These are phyloP conservation scores for Colletotrichum camelliae DNA, from an alignment of 2,329 filamentous ascomycete genomes.

Conservation along the genomic window DNA sequence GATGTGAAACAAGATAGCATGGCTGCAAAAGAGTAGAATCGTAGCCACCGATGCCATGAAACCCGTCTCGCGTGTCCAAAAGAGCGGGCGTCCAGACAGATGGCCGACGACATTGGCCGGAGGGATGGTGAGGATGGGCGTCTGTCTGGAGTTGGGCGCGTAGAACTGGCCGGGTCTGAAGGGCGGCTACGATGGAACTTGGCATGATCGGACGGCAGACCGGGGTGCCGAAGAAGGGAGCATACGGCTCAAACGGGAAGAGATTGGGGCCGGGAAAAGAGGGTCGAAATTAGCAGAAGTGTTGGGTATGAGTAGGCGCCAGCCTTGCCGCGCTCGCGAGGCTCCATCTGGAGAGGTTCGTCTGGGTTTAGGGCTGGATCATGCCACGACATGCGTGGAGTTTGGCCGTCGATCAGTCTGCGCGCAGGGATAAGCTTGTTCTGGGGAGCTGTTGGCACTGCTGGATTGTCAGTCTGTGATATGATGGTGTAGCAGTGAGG, in stretches of 20 bases:
- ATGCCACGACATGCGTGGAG: constrained; percentile 6
- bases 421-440: not conserved
- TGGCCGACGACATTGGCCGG: constrained; percentile 58
- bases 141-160: constrained; percentile 55
- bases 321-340: constrained; percentile 28
- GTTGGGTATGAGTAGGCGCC: constrained; percentile 38
- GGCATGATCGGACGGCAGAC: constrained; percentile 19
- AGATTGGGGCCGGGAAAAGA: constrained; percentile 21
- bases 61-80: constrained; percentile 57
- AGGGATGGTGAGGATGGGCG: constrained; percentile 43
- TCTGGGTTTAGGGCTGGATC: constrained; percentile 5
- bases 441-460: not conserved
- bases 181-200: constrained; percentile 23
- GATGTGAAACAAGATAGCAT: constrained; percentile 25
- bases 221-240: constrained; percentile 13
- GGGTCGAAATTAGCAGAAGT: constrained; percentile 35
- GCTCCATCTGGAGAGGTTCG: not conserved
- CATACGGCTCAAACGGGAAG: constrained; percentile 1
- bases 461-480: not conserved
- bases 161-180: constrained; percentile 36
- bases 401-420: not conserved
- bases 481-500: not conserved
- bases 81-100: constrained; percentile 35
- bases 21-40: constrained; percentile 28
- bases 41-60: constrained; percentile 49